Base-by-base conservation (phyloP, 345 rosid genomes). In the Physaria fendleri region DNA sequence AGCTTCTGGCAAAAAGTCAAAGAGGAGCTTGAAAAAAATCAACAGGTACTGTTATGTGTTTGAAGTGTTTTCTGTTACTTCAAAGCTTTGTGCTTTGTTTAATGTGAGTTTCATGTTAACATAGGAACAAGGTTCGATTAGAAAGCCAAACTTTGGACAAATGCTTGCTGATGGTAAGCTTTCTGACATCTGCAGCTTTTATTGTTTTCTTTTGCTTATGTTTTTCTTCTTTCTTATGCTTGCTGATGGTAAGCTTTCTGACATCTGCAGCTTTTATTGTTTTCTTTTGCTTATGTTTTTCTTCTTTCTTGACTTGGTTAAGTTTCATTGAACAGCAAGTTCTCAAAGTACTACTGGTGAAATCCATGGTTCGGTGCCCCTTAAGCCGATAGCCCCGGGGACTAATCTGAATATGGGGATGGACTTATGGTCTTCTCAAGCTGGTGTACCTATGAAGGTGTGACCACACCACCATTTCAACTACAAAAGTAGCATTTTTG, bases 361-460 rank as follows among this genome's bases (percentile, higher is more conserved):
- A 37, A 62, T 69, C 46, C 80, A 82, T 35, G 72, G 56, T 57
- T 66, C 90, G 14, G 74, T 81, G 49, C 74, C 87, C 2, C 85
- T 85, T 68, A 86, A 83, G 73, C 89, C 93, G 50, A 73, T 76
- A 8, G 81, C 33, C 10, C 90, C 95, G 2, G 90, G 73, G 29
- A 83, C 96, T 71, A 83, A 80, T 75, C 77, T 89, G 56, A 89
- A 89, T 65, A 87, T 89, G 4, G 99, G 95, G 52, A 89, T 93
- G 90, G 97, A 87, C 68, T 75, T 87, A 43, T 93, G 99, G 97
- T 69, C 98, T 62, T 49, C 82, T 27, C 71, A 80, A 47, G 71
- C 85, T 58, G 74, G 79, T 52, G 92, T 83, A 68, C 68, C 81
- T 43, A 65, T 82, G 38, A 88, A 85, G 77, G 65, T 86, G 69